Conservation (phyloP, 2,329 filamentous ascomycete species). For the Aspergillus cejpii region DNA sequence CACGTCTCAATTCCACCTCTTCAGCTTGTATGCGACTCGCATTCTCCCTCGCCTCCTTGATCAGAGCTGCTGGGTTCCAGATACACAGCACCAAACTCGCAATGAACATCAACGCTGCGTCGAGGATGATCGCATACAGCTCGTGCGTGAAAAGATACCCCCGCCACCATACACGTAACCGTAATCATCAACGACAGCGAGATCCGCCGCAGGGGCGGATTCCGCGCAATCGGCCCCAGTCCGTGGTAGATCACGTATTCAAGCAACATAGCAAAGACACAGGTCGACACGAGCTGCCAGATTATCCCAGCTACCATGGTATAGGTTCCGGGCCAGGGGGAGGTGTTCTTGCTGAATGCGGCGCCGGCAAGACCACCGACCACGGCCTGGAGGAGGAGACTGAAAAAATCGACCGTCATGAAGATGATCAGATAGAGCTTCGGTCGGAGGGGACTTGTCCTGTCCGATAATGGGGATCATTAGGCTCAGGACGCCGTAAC, state of each 20-base stretch:
- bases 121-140: conserved; percentile 28
- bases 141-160: conserved; percentile 26
- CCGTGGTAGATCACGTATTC: neutral
- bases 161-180: conserved; percentile 33
- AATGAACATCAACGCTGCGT: conserved; percentile 26
- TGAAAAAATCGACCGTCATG: conserved; percentile 44
- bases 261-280: neutral
- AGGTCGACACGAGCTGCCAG: conserved; percentile 47
- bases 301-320: conserved; percentile 45
- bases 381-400: conserved; percentile 42
- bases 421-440: conserved; percentile 37
- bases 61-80: neutral
- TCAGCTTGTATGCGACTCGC: neutral
- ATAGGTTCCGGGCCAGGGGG: conserved; percentile 29
- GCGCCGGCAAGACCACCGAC: conserved; percentile 43
- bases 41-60: neutral
- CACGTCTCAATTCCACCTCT: no score
- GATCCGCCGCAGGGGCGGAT: conserved; percentile 27
- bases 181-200: conserved; percentile 20
- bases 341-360: conserved; percentile 16
- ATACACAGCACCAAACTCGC: neutral
- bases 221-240: conserved; percentile 36
- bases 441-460: conserved; percentile 28
- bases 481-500: conserved; percentile 38
- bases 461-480: conserved; percentile 28